phyloP scores from a whole-genome alignment of 2,329 filamentous ascomycete species.

The Apiospora sp. region DNA sequence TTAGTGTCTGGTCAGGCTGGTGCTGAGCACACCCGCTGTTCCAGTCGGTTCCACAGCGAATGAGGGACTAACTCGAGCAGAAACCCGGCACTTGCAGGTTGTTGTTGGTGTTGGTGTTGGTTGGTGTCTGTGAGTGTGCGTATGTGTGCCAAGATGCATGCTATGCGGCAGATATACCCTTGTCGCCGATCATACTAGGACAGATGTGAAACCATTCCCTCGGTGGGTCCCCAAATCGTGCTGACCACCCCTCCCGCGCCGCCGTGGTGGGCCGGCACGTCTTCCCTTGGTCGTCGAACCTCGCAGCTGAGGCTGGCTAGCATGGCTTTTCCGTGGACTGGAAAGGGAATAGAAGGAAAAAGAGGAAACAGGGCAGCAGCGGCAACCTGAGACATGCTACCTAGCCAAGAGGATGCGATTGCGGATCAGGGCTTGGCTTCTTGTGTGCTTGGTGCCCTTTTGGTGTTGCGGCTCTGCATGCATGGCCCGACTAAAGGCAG shows the following conservation, averaged over 20 bases:
- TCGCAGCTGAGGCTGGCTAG: background rate
- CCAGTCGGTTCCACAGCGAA: background rate
- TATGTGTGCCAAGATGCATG: background rate
- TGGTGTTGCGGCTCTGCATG: conserved; percentile 3
- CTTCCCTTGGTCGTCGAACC: background rate
- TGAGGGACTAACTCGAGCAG: background rate
- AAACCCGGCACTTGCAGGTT: no score
- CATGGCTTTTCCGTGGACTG: background rate
- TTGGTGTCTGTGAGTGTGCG: background rate
- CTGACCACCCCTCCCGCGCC: background rate
- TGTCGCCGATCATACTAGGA: conserved; percentile 17
- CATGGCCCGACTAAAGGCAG: background rate
- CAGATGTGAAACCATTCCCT: conserved; percentile 2
- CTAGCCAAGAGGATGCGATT: background rate
- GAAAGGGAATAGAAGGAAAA: background rate
- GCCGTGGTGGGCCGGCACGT: background rate
- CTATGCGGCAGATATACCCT: background rate
- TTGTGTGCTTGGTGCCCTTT: background rate
- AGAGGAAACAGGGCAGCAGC: conserved; percentile 6
- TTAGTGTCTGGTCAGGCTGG: background rate
- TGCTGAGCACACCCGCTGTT: background rate
- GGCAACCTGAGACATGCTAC: conserved; percentile 19
- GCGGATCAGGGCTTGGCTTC: background rate
- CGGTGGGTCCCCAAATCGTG: background rate
- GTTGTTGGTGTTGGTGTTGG: background rate